Conservation (phyloP, 352 stramenopile genomes). For the Phytophthora hybrid region DNA sequence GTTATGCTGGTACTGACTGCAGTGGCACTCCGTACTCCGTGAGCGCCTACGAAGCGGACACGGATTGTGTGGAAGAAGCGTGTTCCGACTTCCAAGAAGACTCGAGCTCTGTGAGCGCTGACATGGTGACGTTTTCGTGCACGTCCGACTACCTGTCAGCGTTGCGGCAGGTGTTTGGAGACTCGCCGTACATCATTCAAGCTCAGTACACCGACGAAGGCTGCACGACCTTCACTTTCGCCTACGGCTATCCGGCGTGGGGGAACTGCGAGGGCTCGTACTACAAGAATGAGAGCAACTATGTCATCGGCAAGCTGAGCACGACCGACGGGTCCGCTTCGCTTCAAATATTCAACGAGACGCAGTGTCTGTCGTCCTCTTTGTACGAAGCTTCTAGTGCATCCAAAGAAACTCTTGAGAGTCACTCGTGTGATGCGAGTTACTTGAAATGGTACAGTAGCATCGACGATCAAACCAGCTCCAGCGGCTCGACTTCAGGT, state of each 20-base stretch:
- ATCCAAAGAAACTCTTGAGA: constrained; percentile 9
- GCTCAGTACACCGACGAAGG: constrained; percentile 1
- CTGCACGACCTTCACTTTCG: constrained; percentile 6
- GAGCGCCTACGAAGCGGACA: neutral
- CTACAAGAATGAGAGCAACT: constrained; percentile 25
- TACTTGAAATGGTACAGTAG: constrained; percentile 35
- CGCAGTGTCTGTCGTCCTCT: constrained; percentile 8
- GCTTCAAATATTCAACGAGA: constrained; percentile 17
- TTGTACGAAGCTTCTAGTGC: constrained; percentile 5
- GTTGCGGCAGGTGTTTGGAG: constrained; percentile 2
- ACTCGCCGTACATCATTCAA: constrained; percentile 25
- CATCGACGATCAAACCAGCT: constrained; percentile 9
- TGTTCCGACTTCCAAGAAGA: neutral
- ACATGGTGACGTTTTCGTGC: neutral
- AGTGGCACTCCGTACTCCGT: neutral
- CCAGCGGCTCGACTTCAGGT: neutral
- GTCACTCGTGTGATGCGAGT: constrained; percentile 20
- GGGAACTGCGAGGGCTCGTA: constrained; percentile 18
- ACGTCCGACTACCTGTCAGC: neutral
- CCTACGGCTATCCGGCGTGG: constrained; percentile 12
- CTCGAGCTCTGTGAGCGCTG: neutral
- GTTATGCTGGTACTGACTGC: neutral
- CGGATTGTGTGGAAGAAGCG: neutral
- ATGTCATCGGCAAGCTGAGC: constrained; percentile 23
- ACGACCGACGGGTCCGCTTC: constrained; percentile 22